phyloP scores from a whole-genome alignment of 768 basidiomycete species.

The Pisolithus tinctorius region DNA sequence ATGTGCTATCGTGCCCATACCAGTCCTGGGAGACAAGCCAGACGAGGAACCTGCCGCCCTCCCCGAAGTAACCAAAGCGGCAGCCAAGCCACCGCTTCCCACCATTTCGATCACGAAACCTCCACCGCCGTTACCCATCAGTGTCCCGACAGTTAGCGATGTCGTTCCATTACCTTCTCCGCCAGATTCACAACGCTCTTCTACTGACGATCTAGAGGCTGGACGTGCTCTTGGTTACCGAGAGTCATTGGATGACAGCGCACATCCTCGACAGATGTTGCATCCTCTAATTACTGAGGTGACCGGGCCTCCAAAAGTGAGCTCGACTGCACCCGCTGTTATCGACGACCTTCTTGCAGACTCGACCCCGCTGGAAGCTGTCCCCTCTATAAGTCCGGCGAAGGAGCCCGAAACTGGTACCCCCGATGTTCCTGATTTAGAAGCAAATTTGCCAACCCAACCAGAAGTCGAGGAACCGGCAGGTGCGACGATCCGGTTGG shows the following conservation, averaged over 20 bases:
- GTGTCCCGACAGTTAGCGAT: conserved; percentile 59
- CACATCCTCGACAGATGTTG: conserved; percentile 11
- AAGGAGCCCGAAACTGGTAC: conserved; percentile 5
- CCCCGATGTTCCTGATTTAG: conserved; percentile 1
- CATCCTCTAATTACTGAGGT: conserved; percentile 1
- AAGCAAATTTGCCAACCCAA: conserved; percentile 3
- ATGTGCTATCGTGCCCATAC: conserved; percentile 58
- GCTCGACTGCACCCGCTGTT: conserved; percentile 10
- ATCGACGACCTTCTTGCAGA: conserved; percentile 48
- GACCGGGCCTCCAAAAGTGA: conserved; percentile 4
- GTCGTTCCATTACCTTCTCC: conserved; percentile 42
- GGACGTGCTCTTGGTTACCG: conserved; percentile 38
- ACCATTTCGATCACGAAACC: conserved; percentile 61
- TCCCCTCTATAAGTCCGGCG: conserved; percentile 25
- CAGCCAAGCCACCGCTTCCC: conserved; percentile 32
- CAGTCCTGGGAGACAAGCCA: conserved; percentile 40
- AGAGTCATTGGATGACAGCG: conserved; percentile 17
- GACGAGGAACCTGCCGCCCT: conserved; percentile 15
- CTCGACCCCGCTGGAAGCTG: conserved; percentile 29
- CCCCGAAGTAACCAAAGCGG: conserved; percentile 18
- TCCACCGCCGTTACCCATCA: conserved; percentile 64
- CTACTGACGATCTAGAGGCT: conserved; percentile 31
- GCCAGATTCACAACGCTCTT: conserved; percentile 35
- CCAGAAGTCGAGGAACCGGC: conserved; percentile 17
- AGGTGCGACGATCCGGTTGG: conserved; percentile 47